Evolutionary conservation across 108 stramenopile genomes (phyloP), one percentile per base, ranked within the genome.

Genomic region (Fistulifera solaris): DNA sequence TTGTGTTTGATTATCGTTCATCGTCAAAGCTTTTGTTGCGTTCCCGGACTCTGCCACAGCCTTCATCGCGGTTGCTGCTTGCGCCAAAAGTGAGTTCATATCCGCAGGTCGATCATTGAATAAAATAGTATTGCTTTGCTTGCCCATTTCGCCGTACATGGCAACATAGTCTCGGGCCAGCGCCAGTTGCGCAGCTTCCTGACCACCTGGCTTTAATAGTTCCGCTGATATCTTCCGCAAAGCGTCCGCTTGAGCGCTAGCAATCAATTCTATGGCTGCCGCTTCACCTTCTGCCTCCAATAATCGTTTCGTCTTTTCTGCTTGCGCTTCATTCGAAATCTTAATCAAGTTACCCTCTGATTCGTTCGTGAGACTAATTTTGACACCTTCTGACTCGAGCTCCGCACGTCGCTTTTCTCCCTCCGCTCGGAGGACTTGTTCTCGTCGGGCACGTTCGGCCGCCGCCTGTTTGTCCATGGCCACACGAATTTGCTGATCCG

Each of bases 391-490:
- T 14, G 88, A 90, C 35, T 92, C 77, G 51, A 98, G 68, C 51
- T 92, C 85, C 13, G 85, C 90, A 0, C 84, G 52, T 58, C 83
- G 84, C 59, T 98, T 98, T 61, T 88, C 87, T 52, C 95, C 97
- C 76, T 96, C 94, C 2, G 95, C 97, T 42, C 92, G 70, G 47
- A 98, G 66, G 1, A 98, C 97, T 40, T 94, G 88, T 69, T 98
- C 94, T 65, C 97, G 77, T 27, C 94, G 66, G 55, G 72, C 83
- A 11, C 97, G 77, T 70, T 98, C 97, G 1, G 97, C 97, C 5
- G 95, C 97, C 0, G 95, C 97, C 63, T 98, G 97, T 55, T 96
- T 96, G 78, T 98, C 97, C 95, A 98, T 96, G 65, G 95, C 94
- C 57, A 94, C 68, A 19, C 91, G 87, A 63, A 98, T 96, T 59